Base-by-base conservation (phyloP, 345 rosid genomes). In the Salix suchowensis region DNA sequence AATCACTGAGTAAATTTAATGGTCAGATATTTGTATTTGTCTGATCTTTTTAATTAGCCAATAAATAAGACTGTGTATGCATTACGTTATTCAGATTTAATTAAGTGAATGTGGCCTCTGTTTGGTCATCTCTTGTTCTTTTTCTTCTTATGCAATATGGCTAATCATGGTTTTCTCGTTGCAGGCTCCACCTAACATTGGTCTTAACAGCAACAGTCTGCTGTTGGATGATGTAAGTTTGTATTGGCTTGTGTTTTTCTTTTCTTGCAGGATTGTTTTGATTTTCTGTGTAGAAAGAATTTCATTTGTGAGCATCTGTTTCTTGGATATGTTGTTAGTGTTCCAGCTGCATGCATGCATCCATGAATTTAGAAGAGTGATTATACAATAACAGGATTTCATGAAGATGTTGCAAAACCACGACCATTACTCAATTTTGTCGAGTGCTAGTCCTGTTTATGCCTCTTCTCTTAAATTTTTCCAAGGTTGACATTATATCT, bases 141-240 rank as follows among this genome's bases (percentile, higher is more conserved):
- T 12, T 39, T 54, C 18, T 3, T 37, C 42, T 44, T 15, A 18
- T 28, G 58, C 34, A 39, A 54, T 65, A 28, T 67, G 6, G 54
- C 36, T 74, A 12, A 68, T 44, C 15, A 30, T 42, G 24, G 18
- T 16, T 40, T 66, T 81, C 70, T 12, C 78, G 23, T 16, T 84
- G 84, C 93, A 95, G 97, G 87, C 71, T 95, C 39, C 97, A 90
- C 80, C 82, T 93, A 67, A 95, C 98, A 67, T 86, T 95, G 94
- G 92, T 95, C 74, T 82, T 93, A 67, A 95, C 98, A 32, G 97
- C 98, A 23, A 90, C 97, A 44, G 90, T 91, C 74, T 91, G 97
- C 81, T 95, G 98, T 82, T 91, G 97, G 98, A 93, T 95, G 97
- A 95, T 95, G 98, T 95, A 87, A 77, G 84, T 65, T 74, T 70